Percentiles rank a stretch among this genome's conserved stretches.
These are phyloP conservation scores for Taphrina wiesneri DNA, from an alignment of 1,139 yeast species.

Conservation along the genomic window DNA sequence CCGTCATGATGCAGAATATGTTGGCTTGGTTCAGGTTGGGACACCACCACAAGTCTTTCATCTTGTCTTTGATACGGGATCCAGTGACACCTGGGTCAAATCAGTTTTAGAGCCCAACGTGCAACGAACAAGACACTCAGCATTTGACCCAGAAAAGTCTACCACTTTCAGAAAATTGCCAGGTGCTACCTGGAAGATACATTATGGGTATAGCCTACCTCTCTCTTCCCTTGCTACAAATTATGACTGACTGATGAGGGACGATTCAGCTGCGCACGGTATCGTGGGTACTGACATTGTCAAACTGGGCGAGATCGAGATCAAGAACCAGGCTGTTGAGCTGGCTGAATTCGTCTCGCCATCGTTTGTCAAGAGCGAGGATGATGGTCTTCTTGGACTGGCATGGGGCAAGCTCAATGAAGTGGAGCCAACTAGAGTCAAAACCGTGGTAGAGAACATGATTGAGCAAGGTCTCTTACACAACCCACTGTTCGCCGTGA, in stretches of 20 bases:
- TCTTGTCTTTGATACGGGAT: slow-evolving; percentile 7
- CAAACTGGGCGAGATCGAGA: neutral
- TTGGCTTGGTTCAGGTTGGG: neutral
- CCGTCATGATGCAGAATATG: neutral
- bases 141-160: neutral
- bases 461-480: neutral
- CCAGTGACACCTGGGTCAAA: slow-evolving; percentile 4
- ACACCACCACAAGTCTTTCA: slow-evolving; percentile 5
- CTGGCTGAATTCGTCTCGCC: neutral
- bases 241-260: neutral
- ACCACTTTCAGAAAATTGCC: neutral
- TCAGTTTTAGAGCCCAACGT: neutral
- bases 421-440: neutral
- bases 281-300: neutral
- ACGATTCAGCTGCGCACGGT: neutral
- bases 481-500: slow-evolving; percentile 4
- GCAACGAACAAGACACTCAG: neutral
- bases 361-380: neutral
- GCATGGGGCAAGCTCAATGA: neutral
- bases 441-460: slow-evolving; percentile 10
- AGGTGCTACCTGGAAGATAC: neutral
- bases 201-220: neutral
- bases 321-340: slow-evolving; percentile 3
- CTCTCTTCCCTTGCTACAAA: neutral
- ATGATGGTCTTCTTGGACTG: slow-evolving; percentile 3